Conservation (phyloP, 306 rosid genomes). For the Quercus aquifolioides region DNA sequence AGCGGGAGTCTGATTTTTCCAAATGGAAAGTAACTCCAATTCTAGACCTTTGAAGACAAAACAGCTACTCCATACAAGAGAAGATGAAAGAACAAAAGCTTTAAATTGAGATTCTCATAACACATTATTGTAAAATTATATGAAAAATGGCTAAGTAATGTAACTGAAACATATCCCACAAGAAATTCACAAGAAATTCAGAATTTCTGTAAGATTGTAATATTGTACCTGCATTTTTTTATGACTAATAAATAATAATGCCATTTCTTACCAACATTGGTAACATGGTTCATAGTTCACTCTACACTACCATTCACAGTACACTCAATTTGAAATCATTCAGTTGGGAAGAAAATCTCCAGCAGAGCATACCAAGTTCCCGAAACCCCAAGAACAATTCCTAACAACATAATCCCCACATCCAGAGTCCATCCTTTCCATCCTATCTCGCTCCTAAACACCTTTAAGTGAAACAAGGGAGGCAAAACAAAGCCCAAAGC, state of each 20-base stretch:
- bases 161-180: no score
- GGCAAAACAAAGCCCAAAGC: conserved; percentile 55
- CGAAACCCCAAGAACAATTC: conserved; percentile 44
- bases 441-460: conserved; percentile 44
- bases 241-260: neutral
- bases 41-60: neutral
- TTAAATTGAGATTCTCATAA: neutral
- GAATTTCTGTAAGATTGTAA: neutral
- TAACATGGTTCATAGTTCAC: neutral
- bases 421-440: conserved; percentile 33
- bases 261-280: neutral
- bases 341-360: conserved; percentile 31
- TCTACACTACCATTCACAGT: neutral
- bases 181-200: no score
- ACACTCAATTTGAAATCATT: neutral
- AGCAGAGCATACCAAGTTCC: conserved; percentile 50
- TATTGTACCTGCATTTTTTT: neutral
- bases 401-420: conserved; percentile 30
- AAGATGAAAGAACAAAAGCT: neutral
- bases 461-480: conserved; percentile 43
- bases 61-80: neutral
- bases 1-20: no score
- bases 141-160: no score
- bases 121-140: no score
- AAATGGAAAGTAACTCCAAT: neutral